Evolutionary conservation across 148 eudicot species (phyloP).

Genomic region (Rhododendron kiyosumense): DNA sequence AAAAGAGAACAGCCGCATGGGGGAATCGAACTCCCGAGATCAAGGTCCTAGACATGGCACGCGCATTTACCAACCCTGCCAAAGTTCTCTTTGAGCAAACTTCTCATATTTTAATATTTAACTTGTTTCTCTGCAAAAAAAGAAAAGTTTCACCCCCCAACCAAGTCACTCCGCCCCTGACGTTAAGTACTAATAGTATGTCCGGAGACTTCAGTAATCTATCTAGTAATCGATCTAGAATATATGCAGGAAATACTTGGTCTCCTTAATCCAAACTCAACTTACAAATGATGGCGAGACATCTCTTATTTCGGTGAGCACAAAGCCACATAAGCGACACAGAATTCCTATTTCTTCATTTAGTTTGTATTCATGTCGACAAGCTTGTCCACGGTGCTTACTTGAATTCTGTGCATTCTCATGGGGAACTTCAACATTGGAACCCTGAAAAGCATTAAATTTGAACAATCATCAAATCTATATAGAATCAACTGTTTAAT

Average conservation of each 20-base stretch:
- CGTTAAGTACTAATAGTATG: not conserved
- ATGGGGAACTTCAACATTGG: slow-evolving; percentile 24
- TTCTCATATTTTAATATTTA: too few relatives aligned
- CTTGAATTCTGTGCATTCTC: slow-evolving; percentile 27
- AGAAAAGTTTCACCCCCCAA: too few relatives aligned
- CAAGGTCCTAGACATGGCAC: too few relatives aligned
- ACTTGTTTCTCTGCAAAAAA: too few relatives aligned
- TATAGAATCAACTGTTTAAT: not conserved
- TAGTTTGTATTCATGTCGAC: slow-evolving; percentile 72
- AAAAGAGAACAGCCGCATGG: too few relatives aligned
- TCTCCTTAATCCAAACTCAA: slow-evolving; percentile 4
- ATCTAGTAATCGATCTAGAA: not conserved
- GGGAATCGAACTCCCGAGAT: too few relatives aligned
- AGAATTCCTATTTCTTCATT: slow-evolving; percentile 84
- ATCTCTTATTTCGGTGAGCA: slow-evolving; percentile 79
- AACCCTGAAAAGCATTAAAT: slow-evolving; percentile 30
- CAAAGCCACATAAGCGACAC: slow-evolving; percentile 75
- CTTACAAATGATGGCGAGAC: slow-evolving; percentile 86
- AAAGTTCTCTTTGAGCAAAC: too few relatives aligned
- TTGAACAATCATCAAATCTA: not conserved
- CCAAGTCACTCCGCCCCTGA: too few relatives aligned
- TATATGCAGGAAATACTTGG: not conserved
- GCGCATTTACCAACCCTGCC: too few relatives aligned
- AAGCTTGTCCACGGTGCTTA: slow-evolving; percentile 23
- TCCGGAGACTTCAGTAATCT: not conserved